Evolutionary conservation across 306 rosid species (phyloP).

Genomic region (Lithocarpus polystachyus): DNA sequence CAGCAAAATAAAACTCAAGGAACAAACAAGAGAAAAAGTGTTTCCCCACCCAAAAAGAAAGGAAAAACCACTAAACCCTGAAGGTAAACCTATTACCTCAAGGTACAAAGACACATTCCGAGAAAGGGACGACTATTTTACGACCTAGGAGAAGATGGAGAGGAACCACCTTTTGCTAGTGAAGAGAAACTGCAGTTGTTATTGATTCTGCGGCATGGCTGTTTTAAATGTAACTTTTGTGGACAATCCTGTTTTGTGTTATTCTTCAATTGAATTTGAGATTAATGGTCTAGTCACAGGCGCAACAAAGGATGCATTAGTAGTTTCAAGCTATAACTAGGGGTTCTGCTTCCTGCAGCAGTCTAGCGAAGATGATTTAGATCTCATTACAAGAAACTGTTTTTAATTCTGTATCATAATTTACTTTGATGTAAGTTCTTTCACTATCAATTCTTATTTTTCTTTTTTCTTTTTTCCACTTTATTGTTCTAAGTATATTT

Average conservation of each 20-base stretch:
- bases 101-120: no score
- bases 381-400: conserved; percentile 70
- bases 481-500: not conserved
- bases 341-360: conserved; percentile 38
- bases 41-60: no score
- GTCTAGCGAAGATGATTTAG: conserved; percentile 61
- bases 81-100: no score
- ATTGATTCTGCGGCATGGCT: no score
- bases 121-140: no score
- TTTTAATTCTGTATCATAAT: conserved; percentile 56
- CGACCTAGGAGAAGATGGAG: no score
- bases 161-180: no score
- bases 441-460: not conserved
- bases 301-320: conserved; percentile 26
- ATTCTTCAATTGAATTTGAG: conserved; percentile 53
- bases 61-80: no score
- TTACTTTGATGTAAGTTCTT: conserved; percentile 59
- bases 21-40: no score
- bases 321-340: conserved; percentile 26
- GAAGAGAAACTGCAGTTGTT: no score
- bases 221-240: conserved; percentile 64
- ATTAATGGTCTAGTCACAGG: conserved; percentile 64
- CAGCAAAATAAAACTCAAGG: no score
- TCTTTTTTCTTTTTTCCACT: not conserved
- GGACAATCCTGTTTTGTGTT: conserved; percentile 52